Conservation (phyloP, 2,329 filamentous ascomycete species). For the Fusarium bulbicola region DNA sequence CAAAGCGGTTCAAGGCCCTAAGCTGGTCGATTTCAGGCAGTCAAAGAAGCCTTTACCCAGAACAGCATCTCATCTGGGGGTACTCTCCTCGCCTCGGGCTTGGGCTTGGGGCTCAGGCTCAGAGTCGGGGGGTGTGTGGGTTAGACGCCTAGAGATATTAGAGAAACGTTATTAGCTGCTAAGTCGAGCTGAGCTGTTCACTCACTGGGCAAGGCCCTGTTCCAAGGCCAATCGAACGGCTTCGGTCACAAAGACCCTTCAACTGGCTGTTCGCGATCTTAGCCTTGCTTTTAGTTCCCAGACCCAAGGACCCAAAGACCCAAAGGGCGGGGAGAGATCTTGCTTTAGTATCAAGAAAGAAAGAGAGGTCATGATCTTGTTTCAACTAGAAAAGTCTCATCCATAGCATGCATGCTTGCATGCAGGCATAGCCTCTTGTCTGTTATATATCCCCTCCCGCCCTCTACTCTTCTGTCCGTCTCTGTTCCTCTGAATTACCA, state of each 20-base stretch:
- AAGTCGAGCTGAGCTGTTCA: not conserved
- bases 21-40: not conserved
- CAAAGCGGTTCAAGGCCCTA: conserved; percentile 17
- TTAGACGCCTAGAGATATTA: not conserved
- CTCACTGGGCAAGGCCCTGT: not conserved
- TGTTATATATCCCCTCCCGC: not conserved
- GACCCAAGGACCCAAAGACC: conserved; percentile 35
- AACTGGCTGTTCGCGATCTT: conserved; percentile 39
- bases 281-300: not conserved
- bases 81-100: not conserved
- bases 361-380: not conserved
- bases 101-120: not conserved
- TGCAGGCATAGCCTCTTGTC: not conserved
- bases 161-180: not conserved
- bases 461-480: not conserved
- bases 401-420: not conserved
- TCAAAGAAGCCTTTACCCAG: conserved; percentile 39
- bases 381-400: conserved; percentile 1
- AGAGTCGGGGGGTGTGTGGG: not conserved
- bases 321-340: conserved; percentile 30
- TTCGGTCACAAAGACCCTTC: conserved; percentile 38
- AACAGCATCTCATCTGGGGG: conserved; percentile 25
- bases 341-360: not conserved
- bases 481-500: not conserved
- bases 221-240: conserved; percentile 32